Percentiles rank a stretch among this genome's conserved stretches.
These are phyloP conservation scores for Petasospora fabianii DNA, from an alignment of 1,139 yeast species.

Conservation along the genomic window DNA sequence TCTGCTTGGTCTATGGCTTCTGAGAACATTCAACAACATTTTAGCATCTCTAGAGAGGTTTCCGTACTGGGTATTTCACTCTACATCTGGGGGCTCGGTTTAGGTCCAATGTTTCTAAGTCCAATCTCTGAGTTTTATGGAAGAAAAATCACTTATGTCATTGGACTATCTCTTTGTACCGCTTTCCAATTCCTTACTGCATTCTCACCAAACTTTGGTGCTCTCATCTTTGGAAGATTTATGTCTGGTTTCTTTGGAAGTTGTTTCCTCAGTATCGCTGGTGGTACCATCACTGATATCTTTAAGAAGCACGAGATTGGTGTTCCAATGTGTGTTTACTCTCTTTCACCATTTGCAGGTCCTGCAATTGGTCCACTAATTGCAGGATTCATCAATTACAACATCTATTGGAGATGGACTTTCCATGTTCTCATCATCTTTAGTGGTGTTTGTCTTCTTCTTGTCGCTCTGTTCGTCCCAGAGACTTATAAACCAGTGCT, in stretches of 20 bases:
- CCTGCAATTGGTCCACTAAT: slow-evolving; percentile 72
- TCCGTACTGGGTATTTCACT: slow-evolving; percentile 60
- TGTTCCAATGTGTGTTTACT: slow-evolving; percentile 64
- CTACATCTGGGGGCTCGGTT: slow-evolving; percentile 69
- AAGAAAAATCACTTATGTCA: slow-evolving; percentile 61
- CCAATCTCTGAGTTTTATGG: slow-evolving; percentile 81
- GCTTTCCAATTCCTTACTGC: slow-evolving; percentile 66
- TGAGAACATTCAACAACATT: slow-evolving; percentile 44
- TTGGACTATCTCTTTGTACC: slow-evolving; percentile 53
- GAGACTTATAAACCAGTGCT: slow-evolving; percentile 73
- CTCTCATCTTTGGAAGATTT: slow-evolving; percentile 62
- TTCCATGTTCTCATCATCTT: slow-evolving; percentile 64
- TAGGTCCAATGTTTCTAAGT: slow-evolving; percentile 75
- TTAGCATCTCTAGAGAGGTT: slow-evolving; percentile 53
- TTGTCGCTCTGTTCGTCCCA: slow-evolving; percentile 49
- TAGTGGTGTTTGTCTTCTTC: slow-evolving; percentile 53
- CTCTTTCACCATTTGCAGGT: slow-evolving; percentile 73
- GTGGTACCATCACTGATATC: slow-evolving; percentile 73
- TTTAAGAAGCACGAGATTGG: slow-evolving; percentile 56
- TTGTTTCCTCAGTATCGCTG: slow-evolving; percentile 69
- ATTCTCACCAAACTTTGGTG: slow-evolving; percentile 58
- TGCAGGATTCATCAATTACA: slow-evolving; percentile 57
- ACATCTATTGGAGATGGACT: slow-evolving; percentile 53
- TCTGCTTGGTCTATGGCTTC: slow-evolving; percentile 56
- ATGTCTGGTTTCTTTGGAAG: slow-evolving; percentile 67